Base-by-base conservation (phyloP, 306 rosid species). In the Dryas alaskensis region DNA sequence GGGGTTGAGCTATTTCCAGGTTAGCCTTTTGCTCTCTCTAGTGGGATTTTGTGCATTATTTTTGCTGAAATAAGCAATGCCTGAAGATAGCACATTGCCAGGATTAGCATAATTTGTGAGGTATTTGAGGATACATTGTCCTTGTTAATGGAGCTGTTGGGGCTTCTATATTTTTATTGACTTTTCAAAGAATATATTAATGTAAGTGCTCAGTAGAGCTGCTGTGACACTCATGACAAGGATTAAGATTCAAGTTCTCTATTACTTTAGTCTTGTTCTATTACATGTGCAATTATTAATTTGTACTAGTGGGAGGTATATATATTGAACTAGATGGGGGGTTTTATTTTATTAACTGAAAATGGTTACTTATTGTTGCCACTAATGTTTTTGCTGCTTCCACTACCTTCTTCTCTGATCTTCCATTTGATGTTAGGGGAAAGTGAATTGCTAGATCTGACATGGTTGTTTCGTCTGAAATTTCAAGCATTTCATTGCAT, bases 11-110 rank as follows among this genome's bases (percentile, higher is more conserved):
- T 72, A 72, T 85, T 61, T 75, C 81, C 81, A 60, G 83, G 79
- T 60, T 50, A 74, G 76, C 27, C 39, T 67, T 71, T 79, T 45
- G 69, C 71, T 55, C 10, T 55, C 58, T 78, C 75, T 70, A 76
- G 83, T 86, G 87, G 83, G 84, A 74, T 80, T 80, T 70, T 70
- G 76, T 80, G 57, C 53, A 12, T 22, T 4, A 6, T 19, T n/a
- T 73, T 42, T 5, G 75, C 68, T 69, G 69, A 72, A 62, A 74
- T 66, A 22, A 62, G 76, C 77, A 48, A 65, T 73, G 84, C 82
- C 78, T 70, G 89, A 82, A 77, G 84, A 69, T 80, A 73, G 80
- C 86, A 75, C 78, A 75, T 65, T 84, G 84, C 81, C 77, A 65
- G 85, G 77, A 80, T 73, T 80, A 75, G 84, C 79, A 67, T 77